Evolutionary conservation across 345 rosid genomes (phyloP), one percentile per base, ranked within the genome.

Genomic region (Rubroshorea leprosula): DNA sequence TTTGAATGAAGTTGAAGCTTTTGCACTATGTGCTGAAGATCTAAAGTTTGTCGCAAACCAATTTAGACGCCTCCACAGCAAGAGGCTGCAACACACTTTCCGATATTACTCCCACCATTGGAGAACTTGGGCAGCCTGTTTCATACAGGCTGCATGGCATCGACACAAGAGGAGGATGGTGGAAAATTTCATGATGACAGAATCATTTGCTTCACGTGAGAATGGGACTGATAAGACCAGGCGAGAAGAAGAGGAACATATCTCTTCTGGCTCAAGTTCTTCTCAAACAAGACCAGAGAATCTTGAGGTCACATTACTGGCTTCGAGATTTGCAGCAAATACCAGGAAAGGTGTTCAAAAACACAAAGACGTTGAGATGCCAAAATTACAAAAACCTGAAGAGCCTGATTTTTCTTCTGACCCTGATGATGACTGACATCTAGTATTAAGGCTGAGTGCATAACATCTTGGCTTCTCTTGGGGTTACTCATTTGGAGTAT

Each of bases 111-210:
- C 98, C 51, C 80, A 89, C 65, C 98, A 92, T 57, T 89, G 98
- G 98, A 83, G 98, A 71, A 86, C 90, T 50, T 92, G 96, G 96
- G 96, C 85, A 17, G 89, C 93, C 29, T 89, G 96, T 70, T 92
- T 89, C 67, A 86, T 89, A 62, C 96, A 89, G 71, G 95, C 95
- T 0, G 95, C 97, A 31, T 92, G 97, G 98, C 79, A 78, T 5
- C 78, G 91, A 24, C 67, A 83, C 71, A 86, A 76, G 73, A 86
- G 77, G 78, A 78, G 90, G 72, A 63, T 46, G 62, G 72, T 76
- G 71, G 86, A 76, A 43, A 67, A 61, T 66, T 62, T 56, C 57
- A 83, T 82, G 53, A 63, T 43, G 27, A 44, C 71, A 10, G 91
- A 89, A 63, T 81, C 84, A 22, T 71, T 72, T 27, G 49, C 64